phyloP scores from a whole-genome alignment of 2,329 filamentous ascomycete genomes.

The Colletotrichum melonis region DNA sequence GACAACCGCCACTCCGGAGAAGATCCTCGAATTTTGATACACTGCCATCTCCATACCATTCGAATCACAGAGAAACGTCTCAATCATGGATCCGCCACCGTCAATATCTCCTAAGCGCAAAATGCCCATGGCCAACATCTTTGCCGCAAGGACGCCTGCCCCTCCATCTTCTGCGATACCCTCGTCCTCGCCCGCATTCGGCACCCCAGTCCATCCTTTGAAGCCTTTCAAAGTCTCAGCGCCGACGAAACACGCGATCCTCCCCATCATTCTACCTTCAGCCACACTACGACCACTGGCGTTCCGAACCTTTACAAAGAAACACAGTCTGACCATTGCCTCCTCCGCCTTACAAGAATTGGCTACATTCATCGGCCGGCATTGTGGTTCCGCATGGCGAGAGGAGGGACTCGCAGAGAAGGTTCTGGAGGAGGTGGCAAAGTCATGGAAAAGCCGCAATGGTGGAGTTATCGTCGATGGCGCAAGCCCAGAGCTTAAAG shows the following conservation, averaged over 20 bases:
- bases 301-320: slow-evolving; percentile 96
- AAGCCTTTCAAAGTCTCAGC: slow-evolving; percentile 68
- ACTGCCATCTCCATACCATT: not conserved
- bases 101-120: slow-evolving; percentile 36
- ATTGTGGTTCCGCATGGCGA: slow-evolving; percentile 96
- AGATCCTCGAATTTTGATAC: not conserved
- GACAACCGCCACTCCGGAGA: not conserved
- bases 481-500: slow-evolving; percentile 77
- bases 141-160: slow-evolving; percentile 49
- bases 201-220: slow-evolving; percentile 84
- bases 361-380: slow-evolving; percentile 88
- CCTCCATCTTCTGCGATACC: slow-evolving; percentile 72
- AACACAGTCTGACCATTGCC: slow-evolving; percentile 92
- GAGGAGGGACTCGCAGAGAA: slow-evolving; percentile 94
- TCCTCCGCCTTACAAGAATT: slow-evolving; percentile 87
- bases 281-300: slow-evolving; percentile 89
- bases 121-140: slow-evolving; percentile 50
- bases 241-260: slow-evolving; percentile 67
- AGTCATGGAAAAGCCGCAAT: slow-evolving; percentile 90
- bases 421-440: slow-evolving; percentile 90
- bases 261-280: slow-evolving; percentile 90
- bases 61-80: slow-evolving; percentile 4
- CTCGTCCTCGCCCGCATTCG: slow-evolving; percentile 92
- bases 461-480: slow-evolving; percentile 94
- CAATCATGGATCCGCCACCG: slow-evolving; percentile 46